Conservation (phyloP, 176 grass and related monocot species). For the Leersia perrieri region DNA sequence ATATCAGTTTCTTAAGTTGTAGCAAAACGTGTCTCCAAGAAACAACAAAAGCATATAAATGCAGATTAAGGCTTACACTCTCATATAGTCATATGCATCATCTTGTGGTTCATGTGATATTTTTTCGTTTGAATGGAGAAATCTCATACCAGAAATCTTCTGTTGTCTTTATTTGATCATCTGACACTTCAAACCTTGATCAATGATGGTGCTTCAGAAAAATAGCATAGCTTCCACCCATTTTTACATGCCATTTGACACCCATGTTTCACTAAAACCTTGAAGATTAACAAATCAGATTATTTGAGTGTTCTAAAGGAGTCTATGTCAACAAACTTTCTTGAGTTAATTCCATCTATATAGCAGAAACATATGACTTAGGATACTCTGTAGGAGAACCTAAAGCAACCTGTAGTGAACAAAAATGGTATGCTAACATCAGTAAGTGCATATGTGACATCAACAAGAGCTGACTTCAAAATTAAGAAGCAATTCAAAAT, state of each 20-base stretch:
- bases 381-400: not conserved
- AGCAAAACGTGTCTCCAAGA: not conserved
- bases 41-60: not conserved
- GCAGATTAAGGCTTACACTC: not conserved
- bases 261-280: not conserved
- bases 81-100: not conserved
- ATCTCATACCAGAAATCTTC: not conserved
- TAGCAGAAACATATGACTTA: not conserved
- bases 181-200: not conserved
- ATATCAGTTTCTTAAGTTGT: not conserved
- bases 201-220: not conserved
- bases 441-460: not conserved
- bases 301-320: not conserved
- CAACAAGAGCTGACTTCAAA: not conserved
- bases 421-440: not conserved
- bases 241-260: not conserved
- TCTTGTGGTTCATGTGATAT: not conserved
- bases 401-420: not conserved
- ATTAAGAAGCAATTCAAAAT: not conserved
- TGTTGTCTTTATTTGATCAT: not conserved
- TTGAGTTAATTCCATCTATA: not conserved
- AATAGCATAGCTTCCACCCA: not conserved
- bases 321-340: not conserved
- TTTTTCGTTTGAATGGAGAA: not conserved
- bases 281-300: slow-evolving; percentile 1